Base-by-base conservation (phyloP, 768 basidiomycete genomes). In the Termitomyces sp. region DNA sequence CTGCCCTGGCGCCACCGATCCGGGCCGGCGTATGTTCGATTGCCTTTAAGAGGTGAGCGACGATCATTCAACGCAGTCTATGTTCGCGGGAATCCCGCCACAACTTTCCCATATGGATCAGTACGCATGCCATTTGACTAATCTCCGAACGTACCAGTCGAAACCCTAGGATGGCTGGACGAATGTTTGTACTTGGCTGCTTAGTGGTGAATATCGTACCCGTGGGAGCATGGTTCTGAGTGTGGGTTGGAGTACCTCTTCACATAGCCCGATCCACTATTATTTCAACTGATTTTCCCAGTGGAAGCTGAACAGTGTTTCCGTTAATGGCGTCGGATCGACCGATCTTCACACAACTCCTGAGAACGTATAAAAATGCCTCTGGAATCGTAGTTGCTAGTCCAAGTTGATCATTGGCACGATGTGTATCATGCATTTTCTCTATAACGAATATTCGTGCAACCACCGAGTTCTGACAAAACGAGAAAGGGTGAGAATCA, bases 361-460 rank as follows among this genome's bases (percentile, higher is more conserved):
- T 15, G 31, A 34, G 49, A 32, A 14, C 3, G 29, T 32, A n/a
- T 36, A 51, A 51, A 50, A 32, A 36, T 51, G n/a, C 50, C 50
- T 20, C 12, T 14, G 51, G 0, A 1, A 3, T 20, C 12, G 17
- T 12, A 34, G 50, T 10, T 51, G 20, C n/a, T 51, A 20, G 10
- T 37, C 14, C 14, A 25, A 49, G 31, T 48, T 5, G 3, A 5
- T 11, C n/a, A 52, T 20, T 6, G 20, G 20, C 36, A 20, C 20
- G 14, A 58, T 58, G 57, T 58, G 57, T 49, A 9, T 37, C 10
- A 49, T 58, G 57, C 57, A 48, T 48, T 50, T 50, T 29, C 17
- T 58, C 11, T 58, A 50, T 14, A 58, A 58, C 57, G 57, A 50
- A 58, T 58, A 50, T 52, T 52, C 51, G n/a, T 52, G 51, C 20